Conservation (phyloP, 768 basidiomycete genomes). For the Epithele typhae region DNA sequence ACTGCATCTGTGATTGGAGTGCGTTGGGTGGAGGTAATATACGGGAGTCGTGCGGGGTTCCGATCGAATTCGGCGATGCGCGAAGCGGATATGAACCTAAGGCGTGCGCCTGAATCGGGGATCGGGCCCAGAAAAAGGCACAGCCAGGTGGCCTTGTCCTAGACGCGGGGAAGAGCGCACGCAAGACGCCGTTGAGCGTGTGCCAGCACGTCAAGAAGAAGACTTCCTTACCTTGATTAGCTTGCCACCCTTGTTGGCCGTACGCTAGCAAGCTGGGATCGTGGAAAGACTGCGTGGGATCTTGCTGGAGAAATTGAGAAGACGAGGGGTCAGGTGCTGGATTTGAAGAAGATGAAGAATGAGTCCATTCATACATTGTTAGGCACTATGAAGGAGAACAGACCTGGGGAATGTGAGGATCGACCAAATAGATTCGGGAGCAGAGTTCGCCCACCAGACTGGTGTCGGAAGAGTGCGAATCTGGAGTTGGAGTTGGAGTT, state of each 20-base stretch:
- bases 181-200: constrained; percentile 10
- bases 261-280: constrained; percentile 42
- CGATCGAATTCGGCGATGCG: constrained; percentile 43
- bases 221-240: constrained; percentile 22
- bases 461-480: constrained; percentile 67
- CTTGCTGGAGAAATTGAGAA: constrained; percentile 59
- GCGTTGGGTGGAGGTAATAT: constrained; percentile 51
- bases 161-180: constrained; percentile 5
- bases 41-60: constrained; percentile 47
- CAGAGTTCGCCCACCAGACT: constrained; percentile 88
- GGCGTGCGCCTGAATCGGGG: constrained; percentile 41
- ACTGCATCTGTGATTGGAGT: constrained; percentile 17
- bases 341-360: constrained; percentile 55
- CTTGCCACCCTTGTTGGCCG: constrained; percentile 24
- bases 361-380: constrained; percentile 27
- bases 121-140: constrained; percentile 32
- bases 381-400: constrained; percentile 42
- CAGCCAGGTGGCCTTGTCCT: constrained; percentile 16
- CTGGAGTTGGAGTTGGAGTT: constrained; percentile 42
- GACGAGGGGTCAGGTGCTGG: constrained; percentile 54
- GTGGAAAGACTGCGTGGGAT: constrained; percentile 56
- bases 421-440: constrained; percentile 86
- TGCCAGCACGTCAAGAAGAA: constrained; percentile 2
- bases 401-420: constrained; percentile 89
- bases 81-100: constrained; percentile 47